Base-by-base conservation (phyloP, 2,329 filamentous ascomycete genomes). In the Leptographium procerum region DNA sequence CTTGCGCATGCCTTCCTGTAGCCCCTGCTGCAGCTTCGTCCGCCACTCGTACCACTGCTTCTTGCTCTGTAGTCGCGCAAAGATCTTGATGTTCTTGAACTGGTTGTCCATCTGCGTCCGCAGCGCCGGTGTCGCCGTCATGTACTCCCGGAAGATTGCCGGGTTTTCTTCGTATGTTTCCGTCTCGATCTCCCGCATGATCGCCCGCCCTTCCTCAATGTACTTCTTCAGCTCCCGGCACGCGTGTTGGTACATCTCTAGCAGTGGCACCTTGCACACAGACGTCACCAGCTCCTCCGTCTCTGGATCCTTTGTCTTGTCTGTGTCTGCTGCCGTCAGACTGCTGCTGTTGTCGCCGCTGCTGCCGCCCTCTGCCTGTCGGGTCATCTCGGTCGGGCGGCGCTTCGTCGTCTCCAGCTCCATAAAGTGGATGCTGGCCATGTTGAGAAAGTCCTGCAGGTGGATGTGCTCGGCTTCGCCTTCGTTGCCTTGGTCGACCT, bases 1-100 rank as follows among this genome's bases (percentile, higher is more conserved):
- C 61, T 82, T 84, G 57, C 88, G 71, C 3, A 97, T 80, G 4
- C 89, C 91, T 65, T 90, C 85, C 68, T 88, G 91, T 43, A 99
- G 79, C 22, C 89, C 88, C 62, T 86, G 73, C 58, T 91, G 85
- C 28, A 97, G 80, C 66, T 94, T 92, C 79, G 89, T 92, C 47
- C 94, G 86, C 94, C 94, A 99, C 67, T 92, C 88, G 69, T 99
- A 99, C 94, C 94, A 99, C 77, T 94, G 91, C 59, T 89, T 90
- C 69, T 96, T 96, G 74, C 92, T 96, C 56, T 91, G 77, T 16
- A 96, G 79, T 29, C 94, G 83, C 19, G 92, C 90, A 69, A 95
- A 88, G 0, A 90, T 91, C 75, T 96, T 97, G 71, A 96, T 88
- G 67, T 97, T 96, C 71, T 95, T 94, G 77, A 99, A 94, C 69